These are phyloP conservation scores for Scedosporium aurantiacum DNA, from an alignment of 2,329 filamentous ascomycete genomes.

Conservation along the genomic window DNA sequence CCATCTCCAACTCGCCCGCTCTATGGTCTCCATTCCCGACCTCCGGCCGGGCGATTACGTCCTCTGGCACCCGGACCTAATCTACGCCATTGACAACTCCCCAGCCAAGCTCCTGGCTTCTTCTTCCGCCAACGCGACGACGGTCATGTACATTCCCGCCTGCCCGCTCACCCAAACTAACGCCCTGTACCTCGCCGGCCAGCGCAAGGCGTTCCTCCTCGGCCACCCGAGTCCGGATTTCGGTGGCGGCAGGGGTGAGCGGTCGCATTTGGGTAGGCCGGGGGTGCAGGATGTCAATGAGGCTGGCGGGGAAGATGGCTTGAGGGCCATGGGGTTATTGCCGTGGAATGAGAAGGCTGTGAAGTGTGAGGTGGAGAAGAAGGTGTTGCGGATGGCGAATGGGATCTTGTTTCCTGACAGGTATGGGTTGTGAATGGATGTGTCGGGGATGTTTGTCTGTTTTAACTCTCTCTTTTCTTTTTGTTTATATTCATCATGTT, in stretches of 20 bases:
- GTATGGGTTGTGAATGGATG: slow-evolving; percentile 15
- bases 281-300: slow-evolving; percentile 27
- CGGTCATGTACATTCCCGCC: slow-evolving; percentile 28
- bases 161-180: slow-evolving; percentile 31
- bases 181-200: slow-evolving; percentile 28
- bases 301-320: slow-evolving; percentile 26
- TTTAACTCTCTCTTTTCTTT: neutral
- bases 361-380: slow-evolving; percentile 19
- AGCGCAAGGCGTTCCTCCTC: slow-evolving; percentile 29
- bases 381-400: slow-evolving; percentile 26
- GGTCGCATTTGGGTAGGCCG: slow-evolving; percentile 21
- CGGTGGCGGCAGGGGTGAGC: slow-evolving; percentile 22
- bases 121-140: slow-evolving; percentile 10
- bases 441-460: neutral
- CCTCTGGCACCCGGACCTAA: slow-evolving; percentile 46
- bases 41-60: slow-evolving; percentile 64
- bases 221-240: slow-evolving; percentile 31
- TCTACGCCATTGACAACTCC: slow-evolving; percentile 37
- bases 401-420: slow-evolving; percentile 29
- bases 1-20: slow-evolving; percentile 55
- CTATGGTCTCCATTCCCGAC: slow-evolving; percentile 61
- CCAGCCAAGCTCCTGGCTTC: neutral
- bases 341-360: slow-evolving; percentile 29
- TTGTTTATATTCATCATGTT: neutral
- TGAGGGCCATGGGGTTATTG: slow-evolving; percentile 29